These are phyloP conservation scores for Suhomyces prunicola DNA, from an alignment of 805 yeast genomes.

Conservation along the genomic window DNA sequence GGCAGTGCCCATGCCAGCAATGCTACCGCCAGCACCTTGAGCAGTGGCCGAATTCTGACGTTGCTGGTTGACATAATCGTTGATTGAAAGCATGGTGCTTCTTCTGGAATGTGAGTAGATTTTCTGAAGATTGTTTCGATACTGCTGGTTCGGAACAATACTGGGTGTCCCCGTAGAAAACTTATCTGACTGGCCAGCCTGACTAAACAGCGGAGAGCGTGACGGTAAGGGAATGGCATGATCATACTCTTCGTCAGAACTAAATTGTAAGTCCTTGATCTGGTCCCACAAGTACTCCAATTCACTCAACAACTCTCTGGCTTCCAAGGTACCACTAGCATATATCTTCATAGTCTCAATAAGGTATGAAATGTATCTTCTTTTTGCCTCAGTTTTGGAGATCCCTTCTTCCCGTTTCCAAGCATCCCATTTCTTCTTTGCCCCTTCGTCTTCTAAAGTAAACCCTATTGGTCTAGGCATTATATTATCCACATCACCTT, in stretches of 20 bases:
- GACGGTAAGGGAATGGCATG: slow-evolving; percentile 27
- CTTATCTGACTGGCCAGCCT: slow-evolving; percentile 31
- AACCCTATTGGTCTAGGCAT: slow-evolving; percentile 64
- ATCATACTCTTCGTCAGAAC: slow-evolving; percentile 29
- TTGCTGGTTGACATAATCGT: slow-evolving; percentile 36
- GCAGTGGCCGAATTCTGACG: slow-evolving; percentile 15
- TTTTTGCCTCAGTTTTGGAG: slow-evolving; percentile 67
- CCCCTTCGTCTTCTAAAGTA: slow-evolving; percentile 61
- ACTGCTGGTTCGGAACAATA: slow-evolving; percentile 24
- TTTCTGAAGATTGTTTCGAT: slow-evolving; percentile 36
- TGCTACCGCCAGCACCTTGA: slow-evolving; percentile 9
- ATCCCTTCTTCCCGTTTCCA: slow-evolving; percentile 78
- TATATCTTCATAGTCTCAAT: slow-evolving; percentile 70
- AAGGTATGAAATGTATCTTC: slow-evolving; percentile 61
- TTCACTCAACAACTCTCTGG: slow-evolving; percentile 62
- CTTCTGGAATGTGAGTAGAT: slow-evolving; percentile 44
- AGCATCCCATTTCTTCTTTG: slow-evolving; percentile 77
- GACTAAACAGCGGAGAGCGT: slow-evolving; percentile 34
- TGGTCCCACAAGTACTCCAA: slow-evolving; percentile 76
- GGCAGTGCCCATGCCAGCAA: slow-evolving; percentile 8
- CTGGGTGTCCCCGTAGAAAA: slow-evolving; percentile 35
- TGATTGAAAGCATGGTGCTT: slow-evolving; percentile 32
- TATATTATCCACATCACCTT: slow-evolving; percentile 72
- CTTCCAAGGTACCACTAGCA: slow-evolving; percentile 65
- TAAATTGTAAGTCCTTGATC: slow-evolving; percentile 46